phyloP scores from a whole-genome alignment of 2,329 filamentous ascomycete genomes.

The Exophiala mesophila region DNA sequence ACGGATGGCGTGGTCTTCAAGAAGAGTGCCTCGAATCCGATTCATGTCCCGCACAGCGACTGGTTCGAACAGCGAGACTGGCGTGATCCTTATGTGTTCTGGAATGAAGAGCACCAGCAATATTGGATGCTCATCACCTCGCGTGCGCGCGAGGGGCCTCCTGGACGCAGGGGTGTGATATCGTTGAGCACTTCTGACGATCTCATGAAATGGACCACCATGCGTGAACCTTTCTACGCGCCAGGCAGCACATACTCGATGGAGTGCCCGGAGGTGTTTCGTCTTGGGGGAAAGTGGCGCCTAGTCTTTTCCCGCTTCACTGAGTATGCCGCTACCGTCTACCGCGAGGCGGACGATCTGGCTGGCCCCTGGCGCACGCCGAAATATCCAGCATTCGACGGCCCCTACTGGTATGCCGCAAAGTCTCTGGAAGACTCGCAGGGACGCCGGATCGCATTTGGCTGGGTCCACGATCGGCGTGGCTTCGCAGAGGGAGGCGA shows the following conservation, averaged over 20 bases:
- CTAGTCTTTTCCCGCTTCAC: slow-evolving; percentile 5
- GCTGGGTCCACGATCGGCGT: slow-evolving; percentile 6
- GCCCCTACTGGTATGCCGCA: slow-evolving; percentile 3
- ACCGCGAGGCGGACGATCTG: slow-evolving; percentile 2
- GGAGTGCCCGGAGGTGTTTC: slow-evolving; percentile 5
- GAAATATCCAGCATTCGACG: slow-evolving; percentile 4
- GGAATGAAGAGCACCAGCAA: slow-evolving; percentile 4
- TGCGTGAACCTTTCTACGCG: slow-evolving; percentile 3
- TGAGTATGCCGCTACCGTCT: slow-evolving; percentile 4
- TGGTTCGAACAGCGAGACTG: slow-evolving; percentile 5
- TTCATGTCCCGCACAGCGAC: neutral
- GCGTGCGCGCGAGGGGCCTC: slow-evolving; percentile 1
- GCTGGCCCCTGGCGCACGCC: slow-evolving; percentile 2
- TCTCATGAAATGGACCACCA: slow-evolving; percentile 1
- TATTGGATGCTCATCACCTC: slow-evolving; percentile 2
- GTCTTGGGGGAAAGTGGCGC: neutral
- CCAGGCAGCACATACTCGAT: slow-evolving; percentile 4
- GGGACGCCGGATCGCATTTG: slow-evolving; percentile 2
- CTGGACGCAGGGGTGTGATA: slow-evolving; percentile 1
- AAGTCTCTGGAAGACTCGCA: slow-evolving; percentile 1
- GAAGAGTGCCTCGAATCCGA: slow-evolving; percentile 5
- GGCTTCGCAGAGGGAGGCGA: slow-evolving; percentile 5
- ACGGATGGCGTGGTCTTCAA: slow-evolving; percentile 2
- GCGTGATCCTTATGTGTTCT: slow-evolving; percentile 4
- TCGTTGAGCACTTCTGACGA: slow-evolving; percentile 4